A percentile compares a stretch with the other conserved stretches of the same genome.
These are phyloP conservation scores for Phytophthora cajani DNA, from an alignment of 352 stramenopile genomes.

Conservation along the genomic window DNA sequence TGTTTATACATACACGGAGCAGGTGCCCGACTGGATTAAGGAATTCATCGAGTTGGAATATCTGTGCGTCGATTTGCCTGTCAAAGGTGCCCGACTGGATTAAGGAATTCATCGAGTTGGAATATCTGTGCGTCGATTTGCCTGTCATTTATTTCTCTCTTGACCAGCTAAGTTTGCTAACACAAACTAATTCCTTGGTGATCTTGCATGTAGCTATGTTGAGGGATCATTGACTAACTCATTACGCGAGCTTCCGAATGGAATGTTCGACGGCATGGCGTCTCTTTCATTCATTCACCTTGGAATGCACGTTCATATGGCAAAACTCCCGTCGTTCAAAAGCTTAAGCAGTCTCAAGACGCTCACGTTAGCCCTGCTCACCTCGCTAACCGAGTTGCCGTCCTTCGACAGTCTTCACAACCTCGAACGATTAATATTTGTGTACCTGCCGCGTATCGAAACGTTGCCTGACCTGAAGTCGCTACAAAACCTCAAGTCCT, in stretches of 20 bases:
- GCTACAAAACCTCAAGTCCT: conserved; percentile 9
- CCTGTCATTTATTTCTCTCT: conserved; percentile 11
- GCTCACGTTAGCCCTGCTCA: conserved; percentile 19
- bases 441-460: not conserved
- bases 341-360: conserved; percentile 22
- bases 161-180: not conserved
- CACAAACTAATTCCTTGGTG: not conserved
- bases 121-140: conserved; percentile 3
- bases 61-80: not conserved
- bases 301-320: conserved; percentile 11
- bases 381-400: conserved; percentile 17
- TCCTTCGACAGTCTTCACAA: too few species aligned
- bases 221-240: conserved; percentile 12
- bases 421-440: conserved; percentile 23
- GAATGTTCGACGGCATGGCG: conserved; percentile 40
- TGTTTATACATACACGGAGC: not conserved
- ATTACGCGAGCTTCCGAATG: conserved; percentile 18
- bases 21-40: not conserved
- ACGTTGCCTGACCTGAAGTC: conserved; percentile 20
- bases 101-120: not conserved
- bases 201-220: conserved; percentile 9
- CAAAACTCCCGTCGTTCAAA: conserved; percentile 28
- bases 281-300: conserved; percentile 44
- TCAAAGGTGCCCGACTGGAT: not conserved
- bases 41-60: not conserved